phyloP scores from a whole-genome alignment of 805 yeast species.

The Schwanniomyces sp. region DNA sequence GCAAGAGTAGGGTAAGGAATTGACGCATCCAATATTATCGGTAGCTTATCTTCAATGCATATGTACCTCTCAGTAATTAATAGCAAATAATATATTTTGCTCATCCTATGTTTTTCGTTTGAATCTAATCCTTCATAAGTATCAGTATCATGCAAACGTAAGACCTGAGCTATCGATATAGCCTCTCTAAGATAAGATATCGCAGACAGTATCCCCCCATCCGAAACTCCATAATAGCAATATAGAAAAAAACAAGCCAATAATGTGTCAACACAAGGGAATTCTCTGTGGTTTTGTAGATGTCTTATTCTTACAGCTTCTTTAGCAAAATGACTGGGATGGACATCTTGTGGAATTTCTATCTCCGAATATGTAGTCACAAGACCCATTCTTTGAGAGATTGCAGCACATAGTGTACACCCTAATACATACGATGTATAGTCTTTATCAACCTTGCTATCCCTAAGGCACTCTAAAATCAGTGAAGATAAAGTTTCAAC shows the following conservation, averaged over 20 bases:
- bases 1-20: constrained; percentile 35
- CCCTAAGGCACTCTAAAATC: background rate
- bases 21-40: constrained; percentile 37
- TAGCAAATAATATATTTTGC: constrained; percentile 37
- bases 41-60: constrained; percentile 39
- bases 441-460: background rate
- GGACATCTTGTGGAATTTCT: background rate
- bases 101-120: constrained; percentile 35
- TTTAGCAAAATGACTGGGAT: constrained; percentile 16
- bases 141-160: constrained; percentile 31
- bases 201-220: constrained; percentile 27
- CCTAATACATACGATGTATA: constrained; percentile 22
- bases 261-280: constrained; percentile 27
- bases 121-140: constrained; percentile 24
- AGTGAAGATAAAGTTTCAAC: constrained; percentile 11
- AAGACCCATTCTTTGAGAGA: constrained; percentile 16
- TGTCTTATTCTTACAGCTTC: constrained; percentile 30
- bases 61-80: constrained; percentile 39
- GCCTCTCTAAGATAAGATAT: constrained; percentile 37
- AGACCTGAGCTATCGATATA: constrained; percentile 34
- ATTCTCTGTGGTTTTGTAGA: constrained; percentile 21
- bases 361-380: constrained; percentile 4
- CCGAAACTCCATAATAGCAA: constrained; percentile 30
- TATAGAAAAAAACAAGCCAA: constrained; percentile 37
- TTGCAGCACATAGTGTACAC: constrained; percentile 39